Conservation (phyloP, 2,329 filamentous ascomycete species). For the Claviceps fusiformis region DNA sequence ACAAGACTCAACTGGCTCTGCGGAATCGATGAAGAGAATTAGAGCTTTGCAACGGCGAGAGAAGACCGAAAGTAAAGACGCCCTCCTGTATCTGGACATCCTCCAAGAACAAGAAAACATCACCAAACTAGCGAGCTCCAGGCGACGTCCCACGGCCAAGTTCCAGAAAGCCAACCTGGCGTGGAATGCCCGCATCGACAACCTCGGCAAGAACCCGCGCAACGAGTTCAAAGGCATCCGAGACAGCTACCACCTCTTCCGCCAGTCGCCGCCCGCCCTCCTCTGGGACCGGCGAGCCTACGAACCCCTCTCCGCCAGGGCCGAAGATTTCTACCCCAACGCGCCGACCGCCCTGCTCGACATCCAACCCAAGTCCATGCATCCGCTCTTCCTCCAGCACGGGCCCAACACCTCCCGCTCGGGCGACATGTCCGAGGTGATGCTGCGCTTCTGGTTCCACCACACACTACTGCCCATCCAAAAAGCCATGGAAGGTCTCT, state of each 20-base stretch:
- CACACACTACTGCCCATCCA: slow-evolving; percentile 28
- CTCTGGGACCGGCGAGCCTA: slow-evolving; percentile 56
- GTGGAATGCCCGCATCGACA: slow-evolving; percentile 22
- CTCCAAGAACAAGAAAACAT: slow-evolving; percentile 20
- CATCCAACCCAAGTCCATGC: slow-evolving; percentile 45
- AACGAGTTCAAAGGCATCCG: slow-evolving; percentile 26
- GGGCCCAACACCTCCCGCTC: slow-evolving; percentile 26
- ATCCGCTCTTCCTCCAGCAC: slow-evolving; percentile 32
- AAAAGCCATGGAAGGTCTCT: slow-evolving; percentile 36
- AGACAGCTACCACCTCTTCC: slow-evolving; percentile 41
- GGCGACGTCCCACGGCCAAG: slow-evolving; percentile 6
- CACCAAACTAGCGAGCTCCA: slow-evolving; percentile 9
- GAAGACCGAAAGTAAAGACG: slow-evolving; percentile 11
- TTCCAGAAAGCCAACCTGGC: slow-evolving; percentile 17
- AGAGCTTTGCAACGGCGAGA: slow-evolving; percentile 17
- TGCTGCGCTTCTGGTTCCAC: slow-evolving; percentile 29
- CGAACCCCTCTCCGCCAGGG: slow-evolving; percentile 50
- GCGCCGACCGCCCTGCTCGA: slow-evolving; percentile 47
- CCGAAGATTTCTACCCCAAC: slow-evolving; percentile 54
- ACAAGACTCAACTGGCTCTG: slow-evolving; percentile 8
- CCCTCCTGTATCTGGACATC: slow-evolving; percentile 16
- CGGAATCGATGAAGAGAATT: slow-evolving; percentile 10
- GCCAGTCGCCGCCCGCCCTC: slow-evolving; percentile 37
- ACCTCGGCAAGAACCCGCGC: slow-evolving; percentile 18
- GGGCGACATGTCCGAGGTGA: slow-evolving; percentile 39